These are phyloP conservation scores for Plantago coronopus DNA, from an alignment of 305 asterid genomes.

Conservation along the genomic window DNA sequence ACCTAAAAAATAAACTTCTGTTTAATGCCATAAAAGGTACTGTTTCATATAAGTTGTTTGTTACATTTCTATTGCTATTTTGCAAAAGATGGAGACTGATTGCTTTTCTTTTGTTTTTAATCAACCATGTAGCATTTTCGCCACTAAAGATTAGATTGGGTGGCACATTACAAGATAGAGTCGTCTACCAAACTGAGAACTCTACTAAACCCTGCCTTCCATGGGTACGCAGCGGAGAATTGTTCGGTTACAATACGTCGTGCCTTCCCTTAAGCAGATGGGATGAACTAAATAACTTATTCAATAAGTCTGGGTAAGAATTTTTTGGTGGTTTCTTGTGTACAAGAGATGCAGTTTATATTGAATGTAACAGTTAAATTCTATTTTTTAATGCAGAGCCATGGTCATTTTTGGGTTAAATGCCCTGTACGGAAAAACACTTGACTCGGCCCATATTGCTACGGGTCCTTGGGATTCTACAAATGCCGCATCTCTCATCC, in stretches of 20 bases:
- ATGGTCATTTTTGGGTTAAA: conserved; percentile 64
- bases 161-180: conserved; percentile 82
- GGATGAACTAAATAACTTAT: conserved; percentile 79
- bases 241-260: conserved; percentile 65
- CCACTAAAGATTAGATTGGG: conserved; percentile 88
- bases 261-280: conserved; percentile 84
- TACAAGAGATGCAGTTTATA: neutral
- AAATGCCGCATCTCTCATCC: conserved; percentile 61
- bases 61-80: conserved; percentile 1
- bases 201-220: conserved; percentile 46
- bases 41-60: neutral
- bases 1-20: conserved; percentile 52
- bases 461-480: conserved; percentile 61
- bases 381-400: conserved; percentile 44
- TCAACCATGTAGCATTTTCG: conserved; percentile 63
- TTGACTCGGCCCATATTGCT: conserved; percentile 31
- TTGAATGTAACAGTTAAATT: neutral
- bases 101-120: neutral
- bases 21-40: conserved; percentile 76
- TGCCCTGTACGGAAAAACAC: conserved; percentile 54
- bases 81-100: conserved; percentile 16
- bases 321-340: neutral
- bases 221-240: conserved; percentile 38
- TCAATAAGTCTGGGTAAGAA: conserved; percentile 61
- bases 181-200: conserved; percentile 58